Evolutionary conservation across 2,329 filamentous ascomycete species (phyloP).

Genomic region (Stylonectria norvegica): DNA sequence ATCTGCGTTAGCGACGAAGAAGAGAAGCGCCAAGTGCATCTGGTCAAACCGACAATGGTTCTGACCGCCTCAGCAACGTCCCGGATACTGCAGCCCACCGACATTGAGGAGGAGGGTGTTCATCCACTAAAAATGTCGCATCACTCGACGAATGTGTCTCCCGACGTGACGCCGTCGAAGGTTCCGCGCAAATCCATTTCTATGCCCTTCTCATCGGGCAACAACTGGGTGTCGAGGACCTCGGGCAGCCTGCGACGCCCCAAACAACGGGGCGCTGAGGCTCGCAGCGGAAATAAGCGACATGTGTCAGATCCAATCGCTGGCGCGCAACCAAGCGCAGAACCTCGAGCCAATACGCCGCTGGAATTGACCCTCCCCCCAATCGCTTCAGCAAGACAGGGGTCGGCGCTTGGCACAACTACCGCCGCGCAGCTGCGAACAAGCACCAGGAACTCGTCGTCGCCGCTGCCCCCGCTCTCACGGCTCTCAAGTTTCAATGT

Average conservation of each 20-base stretch:
- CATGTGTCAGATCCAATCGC: conserved; percentile 52
- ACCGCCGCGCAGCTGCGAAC: conserved; percentile 23
- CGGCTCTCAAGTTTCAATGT: conserved; percentile 53
- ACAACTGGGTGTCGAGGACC: conserved; percentile 53
- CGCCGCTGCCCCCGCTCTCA: conserved; percentile 54
- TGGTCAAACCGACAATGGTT: conserved; percentile 38
- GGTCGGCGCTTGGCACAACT: conserved; percentile 25
- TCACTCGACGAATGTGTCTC: conserved; percentile 21
- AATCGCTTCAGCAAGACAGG: conserved; percentile 17
- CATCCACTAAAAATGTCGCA: neutral
- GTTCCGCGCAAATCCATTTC: conserved; percentile 53
- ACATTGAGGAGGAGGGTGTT: conserved; percentile 19
- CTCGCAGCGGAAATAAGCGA: conserved; percentile 43
- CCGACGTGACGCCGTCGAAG: conserved; percentile 42
- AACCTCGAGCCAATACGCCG: conserved; percentile 26
- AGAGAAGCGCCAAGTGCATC: conserved; percentile 27
- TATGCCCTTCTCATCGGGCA: conserved; percentile 56
- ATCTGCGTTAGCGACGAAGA: conserved; percentile 23
- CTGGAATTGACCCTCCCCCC: conserved; percentile 22
- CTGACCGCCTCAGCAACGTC: conserved; percentile 23
- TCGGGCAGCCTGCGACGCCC: conserved; percentile 53
- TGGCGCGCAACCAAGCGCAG: conserved; percentile 29
- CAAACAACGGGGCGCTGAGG: conserved; percentile 50
- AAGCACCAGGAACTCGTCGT: conserved; percentile 47
- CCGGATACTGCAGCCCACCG: too few relatives aligned